Evolutionary conservation across 2,329 filamentous ascomycete species (phyloP).

Genomic region (Pestalotiopsis sp.): DNA sequence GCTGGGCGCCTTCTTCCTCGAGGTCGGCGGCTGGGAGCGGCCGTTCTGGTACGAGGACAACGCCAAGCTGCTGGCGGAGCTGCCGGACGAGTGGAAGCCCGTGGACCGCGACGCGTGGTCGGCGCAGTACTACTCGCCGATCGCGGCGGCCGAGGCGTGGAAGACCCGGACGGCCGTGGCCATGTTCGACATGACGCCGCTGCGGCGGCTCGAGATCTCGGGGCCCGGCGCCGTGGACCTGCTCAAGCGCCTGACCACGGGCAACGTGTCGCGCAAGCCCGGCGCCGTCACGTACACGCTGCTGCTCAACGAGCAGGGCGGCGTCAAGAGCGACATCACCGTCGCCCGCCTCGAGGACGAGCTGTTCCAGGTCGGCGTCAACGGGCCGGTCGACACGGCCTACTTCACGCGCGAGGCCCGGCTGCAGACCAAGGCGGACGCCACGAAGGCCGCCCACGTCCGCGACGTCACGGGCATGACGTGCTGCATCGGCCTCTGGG

Average conservation of each 20-base stretch:
- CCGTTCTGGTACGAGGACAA: constrained; percentile 66
- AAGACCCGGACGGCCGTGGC: constrained; percentile 65
- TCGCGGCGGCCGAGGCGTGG: constrained; percentile 64
- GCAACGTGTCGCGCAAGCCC: constrained; percentile 46
- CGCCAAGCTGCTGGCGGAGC: constrained; percentile 46
- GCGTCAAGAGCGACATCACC: constrained; percentile 59
- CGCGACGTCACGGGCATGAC: constrained; percentile 62
- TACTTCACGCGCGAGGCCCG: constrained; percentile 58
- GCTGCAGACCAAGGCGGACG: constrained; percentile 41
- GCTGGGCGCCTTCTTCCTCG: constrained; percentile 61
- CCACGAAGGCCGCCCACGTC: constrained; percentile 50
- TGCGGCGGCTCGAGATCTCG: constrained; percentile 58
- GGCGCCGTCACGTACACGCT: constrained; percentile 60
- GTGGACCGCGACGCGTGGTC: constrained; percentile 62
- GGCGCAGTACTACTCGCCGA: constrained; percentile 56
- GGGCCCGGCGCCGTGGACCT: constrained; percentile 60
- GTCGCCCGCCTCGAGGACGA: constrained; percentile 53
- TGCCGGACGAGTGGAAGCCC: constrained; percentile 58
- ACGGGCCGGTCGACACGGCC: constrained; percentile 54
- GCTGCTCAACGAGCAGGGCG: constrained; percentile 54
- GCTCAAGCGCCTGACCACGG: constrained; percentile 55
- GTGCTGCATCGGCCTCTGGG: constrained; percentile 66
- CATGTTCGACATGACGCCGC: constrained; percentile 65
- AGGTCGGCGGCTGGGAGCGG: constrained; percentile 63
- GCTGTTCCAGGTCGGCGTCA: constrained; percentile 58